A percentile compares a stretch with the other conserved stretches of the same genome.
Evolutionary conservation across 129 eudicot genomes (phyloP).

Genomic region (Kitagawia praeruptora): DNA sequence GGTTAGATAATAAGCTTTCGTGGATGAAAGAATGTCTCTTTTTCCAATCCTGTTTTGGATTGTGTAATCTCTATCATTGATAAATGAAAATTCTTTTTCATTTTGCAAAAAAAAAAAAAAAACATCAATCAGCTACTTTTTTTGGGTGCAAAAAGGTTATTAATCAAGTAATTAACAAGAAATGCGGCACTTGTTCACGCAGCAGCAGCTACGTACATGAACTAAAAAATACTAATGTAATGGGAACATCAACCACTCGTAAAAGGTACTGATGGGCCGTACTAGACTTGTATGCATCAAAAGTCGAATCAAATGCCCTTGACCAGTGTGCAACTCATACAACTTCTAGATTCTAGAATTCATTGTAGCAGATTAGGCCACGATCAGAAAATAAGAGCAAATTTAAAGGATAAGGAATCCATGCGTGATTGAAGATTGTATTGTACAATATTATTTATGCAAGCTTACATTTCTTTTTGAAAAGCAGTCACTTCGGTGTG

Average conservation of each 20-base stretch:
- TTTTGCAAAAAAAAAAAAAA: no score
- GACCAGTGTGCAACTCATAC: not conserved
- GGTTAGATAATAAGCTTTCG: no score
- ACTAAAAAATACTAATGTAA: not conserved
- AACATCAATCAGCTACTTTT: not conserved
- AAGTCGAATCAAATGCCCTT: not conserved
- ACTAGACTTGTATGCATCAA: not conserved
- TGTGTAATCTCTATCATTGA: no score
- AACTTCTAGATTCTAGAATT: not conserved
- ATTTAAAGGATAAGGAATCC: not conserved
- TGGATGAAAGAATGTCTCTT: no score
- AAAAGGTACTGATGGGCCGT: not conserved
- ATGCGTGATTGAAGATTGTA: not conserved
- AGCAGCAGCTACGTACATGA: not conserved
- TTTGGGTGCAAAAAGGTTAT: not conserved
- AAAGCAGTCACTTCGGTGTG: conserved; percentile 12
- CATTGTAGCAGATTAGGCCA: not conserved
- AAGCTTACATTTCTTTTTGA: not conserved
- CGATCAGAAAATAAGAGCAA: not conserved
- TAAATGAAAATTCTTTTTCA: no score
- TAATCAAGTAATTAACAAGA: not conserved
- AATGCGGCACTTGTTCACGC: not conserved
- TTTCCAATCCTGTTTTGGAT: no score
- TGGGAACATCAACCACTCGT: not conserved
- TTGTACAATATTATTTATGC: not conserved